Percentiles rank a stretch among this genome's conserved stretches.
Evolutionary conservation across 768 basidiomycete genomes (phyloP).

Genomic region (Suillus brevipes): DNA sequence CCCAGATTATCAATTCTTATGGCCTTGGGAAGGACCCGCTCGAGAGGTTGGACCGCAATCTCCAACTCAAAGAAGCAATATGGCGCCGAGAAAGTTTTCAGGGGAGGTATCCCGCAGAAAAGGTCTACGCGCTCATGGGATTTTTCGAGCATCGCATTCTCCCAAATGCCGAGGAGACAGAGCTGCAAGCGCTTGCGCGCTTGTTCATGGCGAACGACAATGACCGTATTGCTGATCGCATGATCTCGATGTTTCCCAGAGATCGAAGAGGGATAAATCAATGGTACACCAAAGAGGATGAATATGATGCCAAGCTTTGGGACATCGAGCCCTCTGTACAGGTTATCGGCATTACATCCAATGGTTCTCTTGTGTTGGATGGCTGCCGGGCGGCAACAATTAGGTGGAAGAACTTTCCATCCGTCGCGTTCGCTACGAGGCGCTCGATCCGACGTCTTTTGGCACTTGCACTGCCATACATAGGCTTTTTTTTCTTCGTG

Average conservation of each 20-base stretch:
- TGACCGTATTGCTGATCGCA: conserved; percentile 22
- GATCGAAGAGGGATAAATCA: background rate
- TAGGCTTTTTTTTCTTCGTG: conserved; percentile 12
- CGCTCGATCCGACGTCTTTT: conserved; percentile 18
- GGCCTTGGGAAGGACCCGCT: conserved; percentile 19
- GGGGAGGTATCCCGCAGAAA: conserved; percentile 16
- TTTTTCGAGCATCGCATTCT: conserved; percentile 28
- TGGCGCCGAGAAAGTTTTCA: conserved; percentile 17
- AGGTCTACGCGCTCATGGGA: conserved; percentile 28
- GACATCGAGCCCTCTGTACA: conserved; percentile 20
- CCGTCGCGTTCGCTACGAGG: conserved; percentile 15
- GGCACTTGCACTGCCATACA: conserved; percentile 5
- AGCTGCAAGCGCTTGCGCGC: conserved; percentile 22
- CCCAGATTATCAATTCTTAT: conserved; percentile 24
- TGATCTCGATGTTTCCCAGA: conserved; percentile 22
- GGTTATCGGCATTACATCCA: conserved; percentile 22
- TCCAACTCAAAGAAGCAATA: conserved; percentile 21
- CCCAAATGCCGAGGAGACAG: conserved; percentile 18
- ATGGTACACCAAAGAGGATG: conserved; percentile 26
- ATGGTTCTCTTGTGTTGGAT: conserved; percentile 20
- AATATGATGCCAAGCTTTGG: conserved; percentile 20
- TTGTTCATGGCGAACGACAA: conserved; percentile 28
- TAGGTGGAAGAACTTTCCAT: conserved; percentile 26
- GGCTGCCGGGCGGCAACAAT: conserved; percentile 25
- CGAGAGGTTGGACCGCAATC: conserved; percentile 25